phyloP scores from a whole-genome alignment of 345 rosid genomes.

The Camelina sativa region DNA sequence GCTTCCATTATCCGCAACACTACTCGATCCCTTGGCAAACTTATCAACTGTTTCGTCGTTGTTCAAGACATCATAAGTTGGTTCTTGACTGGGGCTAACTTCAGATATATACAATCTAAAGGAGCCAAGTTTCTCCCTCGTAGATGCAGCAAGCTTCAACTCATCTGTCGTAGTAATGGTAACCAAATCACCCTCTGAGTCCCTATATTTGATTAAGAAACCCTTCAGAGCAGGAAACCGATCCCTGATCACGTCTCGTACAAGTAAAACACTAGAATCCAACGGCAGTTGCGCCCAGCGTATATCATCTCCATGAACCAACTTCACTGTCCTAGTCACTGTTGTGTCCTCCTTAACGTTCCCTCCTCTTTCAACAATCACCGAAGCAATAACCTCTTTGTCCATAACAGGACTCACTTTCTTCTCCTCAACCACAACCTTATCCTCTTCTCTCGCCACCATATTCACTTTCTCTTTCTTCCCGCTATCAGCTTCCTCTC shows the following conservation, averaged over 20 bases:
- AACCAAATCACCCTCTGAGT: conserved; percentile 86
- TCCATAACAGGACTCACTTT: conserved; percentile 48
- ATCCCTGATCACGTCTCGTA: conserved; percentile 74
- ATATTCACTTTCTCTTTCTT: conserved; percentile 34
- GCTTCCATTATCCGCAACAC: conserved; percentile 43
- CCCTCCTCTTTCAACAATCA: conserved; percentile 52
- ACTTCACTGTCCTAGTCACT: conserved; percentile 74
- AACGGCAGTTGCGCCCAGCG: conserved; percentile 83
- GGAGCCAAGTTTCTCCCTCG: conserved; percentile 56
- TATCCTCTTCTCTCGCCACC: conserved; percentile 50
- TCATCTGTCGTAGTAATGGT: conserved; percentile 84
- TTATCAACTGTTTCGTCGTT: conserved; percentile 43
- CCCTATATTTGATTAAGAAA: conserved; percentile 80
- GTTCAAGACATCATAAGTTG: conserved; percentile 60
- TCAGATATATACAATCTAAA: conserved; percentile 74
- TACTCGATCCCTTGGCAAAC: conserved; percentile 41
- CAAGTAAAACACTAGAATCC: conserved; percentile 65
- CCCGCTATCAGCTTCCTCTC: conserved; percentile 34
- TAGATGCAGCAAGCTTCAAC: conserved; percentile 67
- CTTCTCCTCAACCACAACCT: conserved; percentile 52
- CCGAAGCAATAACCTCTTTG: conserved; percentile 54
- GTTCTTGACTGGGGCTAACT: conserved; percentile 81
- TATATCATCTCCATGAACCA: conserved; percentile 91
- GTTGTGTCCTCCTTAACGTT: conserved; percentile 42
- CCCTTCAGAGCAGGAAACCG: conserved; percentile 79